Evolutionary conservation across 2,329 filamentous ascomycete genomes (phyloP).

Genomic region (Cladosporium sp.): DNA sequence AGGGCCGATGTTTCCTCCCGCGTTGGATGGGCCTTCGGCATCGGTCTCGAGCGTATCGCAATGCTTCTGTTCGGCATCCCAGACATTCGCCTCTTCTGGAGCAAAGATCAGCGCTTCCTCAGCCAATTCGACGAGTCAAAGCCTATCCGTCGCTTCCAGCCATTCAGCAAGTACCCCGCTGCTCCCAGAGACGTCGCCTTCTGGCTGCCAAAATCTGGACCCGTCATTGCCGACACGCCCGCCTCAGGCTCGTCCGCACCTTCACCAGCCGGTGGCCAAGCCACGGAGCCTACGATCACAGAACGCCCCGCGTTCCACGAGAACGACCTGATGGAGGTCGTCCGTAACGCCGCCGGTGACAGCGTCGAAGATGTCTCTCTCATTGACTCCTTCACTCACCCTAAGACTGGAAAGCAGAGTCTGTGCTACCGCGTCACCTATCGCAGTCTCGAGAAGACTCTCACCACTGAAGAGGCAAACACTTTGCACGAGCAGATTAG

Average conservation of each 20-base stretch:
- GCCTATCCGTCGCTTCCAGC: constrained; percentile 67
- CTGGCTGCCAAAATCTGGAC: constrained; percentile 64
- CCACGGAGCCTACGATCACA: constrained; percentile 22
- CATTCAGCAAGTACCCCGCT: constrained; percentile 88
- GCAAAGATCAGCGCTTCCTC: constrained; percentile 79
- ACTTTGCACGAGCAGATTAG: constrained; percentile 70
- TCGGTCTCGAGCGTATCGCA: constrained; percentile 91
- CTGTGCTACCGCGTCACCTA: constrained; percentile 94
- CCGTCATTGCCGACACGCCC: constrained; percentile 35
- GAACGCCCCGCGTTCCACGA: constrained; percentile 69
- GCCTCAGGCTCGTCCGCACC: constrained; percentile 37
- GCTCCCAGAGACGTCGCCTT: constrained; percentile 94
- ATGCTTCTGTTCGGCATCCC: constrained; percentile 97
- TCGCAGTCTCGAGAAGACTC: constrained; percentile 83
- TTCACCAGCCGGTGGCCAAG: constrained; percentile 39
- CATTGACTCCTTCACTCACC: constrained; percentile 85
- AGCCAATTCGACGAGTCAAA: constrained; percentile 67
- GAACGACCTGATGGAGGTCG: constrained; percentile 96
- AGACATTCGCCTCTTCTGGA: constrained; percentile 97
- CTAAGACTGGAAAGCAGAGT: constrained; percentile 79
- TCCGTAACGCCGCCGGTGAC: constrained; percentile 79
- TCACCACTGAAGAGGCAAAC: constrained; percentile 83
- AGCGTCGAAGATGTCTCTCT: constrained; percentile 83
- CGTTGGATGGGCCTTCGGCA: constrained; percentile 92
- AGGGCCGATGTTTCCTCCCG: constrained; percentile 74